Base-by-base conservation (phyloP, 208 protist genomes). In the Willaertia magna region DNA sequence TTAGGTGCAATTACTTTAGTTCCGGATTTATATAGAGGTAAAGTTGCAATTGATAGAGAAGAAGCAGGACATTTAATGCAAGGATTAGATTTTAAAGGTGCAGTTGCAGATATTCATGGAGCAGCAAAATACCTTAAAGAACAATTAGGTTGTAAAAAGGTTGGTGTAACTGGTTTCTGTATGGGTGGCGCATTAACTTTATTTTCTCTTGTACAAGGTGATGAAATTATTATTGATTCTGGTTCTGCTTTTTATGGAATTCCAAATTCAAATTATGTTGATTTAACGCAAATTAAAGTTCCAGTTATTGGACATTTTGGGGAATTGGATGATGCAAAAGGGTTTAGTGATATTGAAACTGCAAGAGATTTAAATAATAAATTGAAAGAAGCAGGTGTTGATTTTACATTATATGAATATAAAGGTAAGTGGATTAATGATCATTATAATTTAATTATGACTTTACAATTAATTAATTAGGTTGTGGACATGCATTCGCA, bases 21-120 rank as follows among this genome's bases (percentile, higher is more conserved):
- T 43, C 78, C 78, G 12, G 78, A 83, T 83, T 42, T 83, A 0
- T 83, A 83, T 83, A 51, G 78, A 55, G 78, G 78, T 43, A 52
- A 83, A 55, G 78, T 83, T 55, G 46, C 78, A 34, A 83, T n/a
- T 20, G 78, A 83, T 55, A 9, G 20, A 34, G 78, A 83, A 83
- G 40, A 83, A 59, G 78, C 78, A 43, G 46, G 46, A 12, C 78
- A 83, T 83, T 55, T 51, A 20, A 75, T 75, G 61, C 0, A 14
- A 20, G 46, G 30, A 43, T 83, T 83, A n/a, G 44, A 83, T 42
- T 83, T 16, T 16, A 1, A 4, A 39, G 78, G 78, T 26, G 78
- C 78, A 42, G 43, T 83, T 30, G 26, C 30, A 26, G 78, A 83
- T 83, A 83, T 83, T 55, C 20, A 34, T 30, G 78, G 46, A n/a